Evolutionary conservation across 306 rosid genomes (phyloP).

Genomic region (Benincasa hispida): DNA sequence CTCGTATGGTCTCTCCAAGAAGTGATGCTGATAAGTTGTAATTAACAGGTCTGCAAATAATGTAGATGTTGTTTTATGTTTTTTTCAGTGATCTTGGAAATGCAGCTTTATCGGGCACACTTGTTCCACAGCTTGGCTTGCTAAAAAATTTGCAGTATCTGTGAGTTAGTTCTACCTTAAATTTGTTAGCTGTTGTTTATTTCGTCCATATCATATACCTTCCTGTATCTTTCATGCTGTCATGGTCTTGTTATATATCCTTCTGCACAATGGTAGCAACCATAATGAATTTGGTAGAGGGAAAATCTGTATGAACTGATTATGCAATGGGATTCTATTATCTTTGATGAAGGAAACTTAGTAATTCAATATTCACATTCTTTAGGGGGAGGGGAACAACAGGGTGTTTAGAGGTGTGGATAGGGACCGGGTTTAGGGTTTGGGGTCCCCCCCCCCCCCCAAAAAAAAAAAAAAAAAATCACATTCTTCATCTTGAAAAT

Average conservation of each 20-base stretch:
- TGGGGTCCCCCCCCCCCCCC: no score
- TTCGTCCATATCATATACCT: background rate
- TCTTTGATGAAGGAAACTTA: background rate
- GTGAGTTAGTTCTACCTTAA: constrained; percentile 36
- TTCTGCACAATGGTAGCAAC: background rate
- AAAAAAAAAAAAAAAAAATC: no score
- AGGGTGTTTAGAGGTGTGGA: no score
- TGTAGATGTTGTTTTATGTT: constrained; percentile 9
- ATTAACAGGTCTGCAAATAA: constrained; percentile 4
- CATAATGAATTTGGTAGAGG: background rate
- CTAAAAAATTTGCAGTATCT: constrained; percentile 92
- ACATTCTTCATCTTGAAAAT: background rate
- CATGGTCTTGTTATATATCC: background rate
- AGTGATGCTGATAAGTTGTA: constrained; percentile 2
- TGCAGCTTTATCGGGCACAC: constrained; percentile 91
- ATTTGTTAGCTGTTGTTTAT: background rate
- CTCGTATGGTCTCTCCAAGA: constrained; percentile 1
- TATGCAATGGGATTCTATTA: background rate
- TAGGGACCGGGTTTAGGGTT: no score
- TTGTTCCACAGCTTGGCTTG: constrained; percentile 92
- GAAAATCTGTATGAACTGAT: background rate
- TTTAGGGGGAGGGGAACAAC: no score
- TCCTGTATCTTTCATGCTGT: background rate
- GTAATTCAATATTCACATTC: no score
- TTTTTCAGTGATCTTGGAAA: constrained; percentile 82